A percentile compares a stretch with the other conserved stretches of the same genome.
These are phyloP conservation scores for Fonsecaea monophora DNA, from an alignment of 2,329 filamentous ascomycete genomes.

Conservation along the genomic window DNA sequence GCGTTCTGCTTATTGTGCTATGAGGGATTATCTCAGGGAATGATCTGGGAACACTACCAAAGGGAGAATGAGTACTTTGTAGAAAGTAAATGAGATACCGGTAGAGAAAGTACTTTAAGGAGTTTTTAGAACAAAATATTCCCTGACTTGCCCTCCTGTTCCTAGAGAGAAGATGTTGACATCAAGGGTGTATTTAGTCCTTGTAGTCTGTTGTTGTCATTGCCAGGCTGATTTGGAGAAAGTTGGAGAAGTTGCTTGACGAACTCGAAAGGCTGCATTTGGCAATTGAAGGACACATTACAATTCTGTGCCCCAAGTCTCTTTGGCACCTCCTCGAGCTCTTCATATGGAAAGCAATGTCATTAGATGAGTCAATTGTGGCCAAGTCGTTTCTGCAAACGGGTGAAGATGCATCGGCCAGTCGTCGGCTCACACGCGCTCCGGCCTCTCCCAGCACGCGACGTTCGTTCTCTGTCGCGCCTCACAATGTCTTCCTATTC, in stretches of 20 bases:
- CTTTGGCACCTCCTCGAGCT: neutral
- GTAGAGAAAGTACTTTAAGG: constrained; percentile 5
- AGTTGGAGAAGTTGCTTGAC: constrained; percentile 5
- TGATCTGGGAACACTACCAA: neutral
- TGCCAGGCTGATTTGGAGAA: constrained; percentile 11
- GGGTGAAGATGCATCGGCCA: neutral
- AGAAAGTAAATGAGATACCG: constrained; percentile 10
- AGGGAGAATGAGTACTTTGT: neutral
- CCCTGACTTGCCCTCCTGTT: neutral
- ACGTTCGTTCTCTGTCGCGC: constrained; percentile 10
- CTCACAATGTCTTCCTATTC: constrained; percentile 46
- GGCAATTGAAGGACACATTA: neutral
- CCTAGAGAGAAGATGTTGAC: too few species aligned
- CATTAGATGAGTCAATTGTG: neutral
- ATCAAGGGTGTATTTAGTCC: too few species aligned
- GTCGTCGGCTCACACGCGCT: neutral
- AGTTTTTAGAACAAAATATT: neutral
- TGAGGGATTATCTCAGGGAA: constrained; percentile 7
- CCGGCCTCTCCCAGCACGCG: neutral
- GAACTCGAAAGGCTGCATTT: neutral
- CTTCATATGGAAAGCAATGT: constrained; percentile 16
- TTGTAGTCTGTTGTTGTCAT: neutral
- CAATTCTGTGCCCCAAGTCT: neutral
- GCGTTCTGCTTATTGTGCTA: constrained; percentile 5
- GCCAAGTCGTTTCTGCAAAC: neutral